Evolutionary conservation across 108 stramenopile genomes (phyloP).

Genomic region (Cyclotella cryptica): DNA sequence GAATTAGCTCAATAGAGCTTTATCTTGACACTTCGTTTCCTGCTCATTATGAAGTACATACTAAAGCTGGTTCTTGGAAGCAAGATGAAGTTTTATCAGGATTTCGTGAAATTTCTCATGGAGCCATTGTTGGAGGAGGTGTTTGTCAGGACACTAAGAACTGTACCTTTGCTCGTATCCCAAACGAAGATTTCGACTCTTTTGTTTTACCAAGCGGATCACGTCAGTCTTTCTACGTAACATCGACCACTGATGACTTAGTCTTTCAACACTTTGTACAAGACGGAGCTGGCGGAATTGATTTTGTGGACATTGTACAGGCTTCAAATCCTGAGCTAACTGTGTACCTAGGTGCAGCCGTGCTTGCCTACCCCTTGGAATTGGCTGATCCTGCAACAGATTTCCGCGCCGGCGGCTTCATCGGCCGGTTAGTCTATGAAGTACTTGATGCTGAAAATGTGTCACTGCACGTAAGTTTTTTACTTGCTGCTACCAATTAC

Average conservation of each 20-base stretch:
- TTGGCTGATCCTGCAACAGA: constrained; percentile 28
- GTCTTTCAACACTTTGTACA: constrained; percentile 20
- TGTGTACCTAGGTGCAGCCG: constrained; percentile 25
- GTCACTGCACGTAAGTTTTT: not conserved
- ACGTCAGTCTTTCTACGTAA: constrained; percentile 25
- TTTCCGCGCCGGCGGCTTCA: constrained; percentile 24
- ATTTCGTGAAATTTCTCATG: constrained; percentile 28
- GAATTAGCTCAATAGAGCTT: constrained; percentile 22
- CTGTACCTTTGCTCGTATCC: constrained; percentile 26
- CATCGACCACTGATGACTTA: constrained; percentile 24
- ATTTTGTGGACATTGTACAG: constrained; percentile 10
- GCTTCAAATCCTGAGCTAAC: constrained; percentile 24
- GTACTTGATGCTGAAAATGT: not conserved
- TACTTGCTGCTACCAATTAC: not conserved
- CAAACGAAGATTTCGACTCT: constrained; percentile 18
- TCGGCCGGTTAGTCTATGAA: constrained; percentile 27
- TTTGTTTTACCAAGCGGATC: not conserved
- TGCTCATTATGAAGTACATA: constrained; percentile 24
- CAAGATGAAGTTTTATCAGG: constrained; percentile 4
- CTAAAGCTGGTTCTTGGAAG: constrained; percentile 29
- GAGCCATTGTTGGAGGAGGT: constrained; percentile 19
- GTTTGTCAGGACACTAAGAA: constrained; percentile 14
- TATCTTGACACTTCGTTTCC: constrained; percentile 32
- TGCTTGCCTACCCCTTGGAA: constrained; percentile 21
- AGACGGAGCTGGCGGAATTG: not conserved